These are phyloP conservation scores for Jacaranda copaia DNA, from an alignment of 257 asterid genomes.

Conservation along the genomic window DNA sequence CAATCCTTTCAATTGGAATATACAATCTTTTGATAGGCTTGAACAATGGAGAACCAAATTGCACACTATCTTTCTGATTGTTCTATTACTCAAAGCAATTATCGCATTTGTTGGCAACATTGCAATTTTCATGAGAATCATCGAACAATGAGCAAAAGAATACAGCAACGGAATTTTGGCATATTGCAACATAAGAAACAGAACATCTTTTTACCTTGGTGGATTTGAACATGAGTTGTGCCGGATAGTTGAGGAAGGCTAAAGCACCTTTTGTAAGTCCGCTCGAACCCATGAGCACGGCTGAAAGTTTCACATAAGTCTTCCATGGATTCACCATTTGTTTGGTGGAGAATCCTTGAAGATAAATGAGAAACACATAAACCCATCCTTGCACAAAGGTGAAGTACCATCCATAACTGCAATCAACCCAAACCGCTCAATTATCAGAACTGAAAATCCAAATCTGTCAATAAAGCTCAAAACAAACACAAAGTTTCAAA, in stretches of 20 bases:
- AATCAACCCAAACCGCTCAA: constrained; percentile 21
- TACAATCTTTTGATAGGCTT: neutral
- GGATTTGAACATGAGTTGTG: constrained; percentile 97
- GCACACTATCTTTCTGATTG: neutral
- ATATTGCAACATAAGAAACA: neutral
- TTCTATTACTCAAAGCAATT: neutral
- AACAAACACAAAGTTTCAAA: neutral
- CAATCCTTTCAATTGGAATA: neutral
- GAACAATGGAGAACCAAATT: neutral
- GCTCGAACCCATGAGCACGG: constrained; percentile 90
- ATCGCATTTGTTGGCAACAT: too few relatives aligned
- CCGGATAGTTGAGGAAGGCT: constrained; percentile 94
- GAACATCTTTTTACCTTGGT: constrained; percentile 67
- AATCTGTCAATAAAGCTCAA: constrained; percentile 19
- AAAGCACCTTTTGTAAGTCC: constrained; percentile 92
- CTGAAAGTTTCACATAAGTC: constrained; percentile 85
- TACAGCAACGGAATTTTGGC: too few relatives aligned
- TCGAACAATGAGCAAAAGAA: neutral
- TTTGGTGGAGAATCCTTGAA: constrained; percentile 86
- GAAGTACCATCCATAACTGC: constrained; percentile 96
- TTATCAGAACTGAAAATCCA: neutral
- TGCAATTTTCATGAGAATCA: neutral
- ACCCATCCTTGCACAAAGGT: constrained; percentile 98
- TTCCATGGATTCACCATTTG: constrained; percentile 98
- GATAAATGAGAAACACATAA: constrained; percentile 66